Evolutionary conservation across 257 asterid genomes (phyloP), one percentile per base, ranked within the genome.

Genomic region (Nicotiana knightiana): DNA sequence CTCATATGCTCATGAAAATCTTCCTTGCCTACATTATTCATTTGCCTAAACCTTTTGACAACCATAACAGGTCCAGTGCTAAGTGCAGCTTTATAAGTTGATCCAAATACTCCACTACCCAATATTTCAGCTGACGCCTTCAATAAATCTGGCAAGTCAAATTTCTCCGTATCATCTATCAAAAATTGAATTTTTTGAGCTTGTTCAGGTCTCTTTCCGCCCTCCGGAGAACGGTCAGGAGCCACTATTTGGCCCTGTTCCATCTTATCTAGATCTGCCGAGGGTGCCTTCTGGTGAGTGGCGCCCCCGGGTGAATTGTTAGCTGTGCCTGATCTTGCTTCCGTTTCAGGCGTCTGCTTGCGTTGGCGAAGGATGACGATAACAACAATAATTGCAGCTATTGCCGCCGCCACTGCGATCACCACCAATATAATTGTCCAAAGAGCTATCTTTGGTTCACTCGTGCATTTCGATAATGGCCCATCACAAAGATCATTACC

Each of bases 1-100:
- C 97, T 86, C 99, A 96, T 96, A 71, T 96, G 98, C 85, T 96
- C 99, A 48, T 85, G 85, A 76, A 96, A 94, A 85, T 96, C 99
- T 53, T 91, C 90, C 67, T 81, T 90, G 71, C 89, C 88, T 55
- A 93, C 94, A 84, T 92, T 90, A 85, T 89, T 93, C 99, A 96
- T 96, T 81, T 94, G 90, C 75, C 88, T 89, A 81, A 86, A 94
- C 54, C 99, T 90, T 91, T 96, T 96, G 81, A 96, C 97, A 53
- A 94, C 98, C 92, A 93, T 79, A 24, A 76, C 82, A 24, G 63
- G 85, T 21, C 89, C 92, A 1, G 54, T 84, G 12, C 54, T 67
- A 2, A 96, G 86, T 12, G 88, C 93, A 6, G 99, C 97, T 67
- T 94, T 96, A 80, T 93, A 96, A 21, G 97, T 90, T 1, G 97